These are phyloP conservation scores for Lyophyllum shimeji DNA, from an alignment of 768 basidiomycete species.

Conservation along the genomic window DNA sequence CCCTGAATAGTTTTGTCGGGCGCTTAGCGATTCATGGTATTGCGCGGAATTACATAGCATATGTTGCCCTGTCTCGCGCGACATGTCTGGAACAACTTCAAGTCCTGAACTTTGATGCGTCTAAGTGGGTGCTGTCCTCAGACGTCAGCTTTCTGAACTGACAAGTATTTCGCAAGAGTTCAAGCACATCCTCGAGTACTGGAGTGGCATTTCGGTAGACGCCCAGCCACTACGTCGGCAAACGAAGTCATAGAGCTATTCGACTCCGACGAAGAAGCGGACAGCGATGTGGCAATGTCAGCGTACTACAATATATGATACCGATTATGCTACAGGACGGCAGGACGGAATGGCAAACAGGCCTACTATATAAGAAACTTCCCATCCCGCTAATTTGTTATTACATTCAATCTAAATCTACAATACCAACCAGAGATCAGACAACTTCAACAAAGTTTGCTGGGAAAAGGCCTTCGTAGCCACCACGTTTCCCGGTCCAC, in stretches of 20 bases:
- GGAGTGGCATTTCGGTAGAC: constrained; percentile 42
- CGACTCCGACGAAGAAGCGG: constrained; percentile 34
- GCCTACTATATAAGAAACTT: background rate
- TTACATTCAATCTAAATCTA: background rate
- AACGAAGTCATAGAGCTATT: constrained; percentile 12
- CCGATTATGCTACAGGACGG: background rate
- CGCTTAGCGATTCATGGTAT: background rate
- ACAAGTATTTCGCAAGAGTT: constrained; percentile 41
- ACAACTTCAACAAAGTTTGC: constrained; percentile 81
- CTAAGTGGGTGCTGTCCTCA: constrained; percentile 42
- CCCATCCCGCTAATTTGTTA: background rate
- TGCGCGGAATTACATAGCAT: constrained; percentile 39
- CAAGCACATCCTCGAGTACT: constrained; percentile 64
- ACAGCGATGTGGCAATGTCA: constrained; percentile 33
- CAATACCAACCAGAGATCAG: background rate
- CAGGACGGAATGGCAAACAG: background rate
- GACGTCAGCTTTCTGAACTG: background rate
- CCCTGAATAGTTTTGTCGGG: background rate
- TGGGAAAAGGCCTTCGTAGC: constrained; percentile 69
- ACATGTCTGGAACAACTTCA: constrained; percentile 65
- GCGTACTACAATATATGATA: constrained; percentile 28
- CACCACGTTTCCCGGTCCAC: constrained; percentile 75
- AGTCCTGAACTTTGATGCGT: constrained; percentile 59
- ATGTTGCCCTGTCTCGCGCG: constrained; percentile 74
- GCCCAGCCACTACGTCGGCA: background rate